A percentile compares a stretch with the other conserved stretches of the same genome.
phyloP scores from a whole-genome alignment of 1,139 yeast genomes.

The Pichia sp. region DNA sequence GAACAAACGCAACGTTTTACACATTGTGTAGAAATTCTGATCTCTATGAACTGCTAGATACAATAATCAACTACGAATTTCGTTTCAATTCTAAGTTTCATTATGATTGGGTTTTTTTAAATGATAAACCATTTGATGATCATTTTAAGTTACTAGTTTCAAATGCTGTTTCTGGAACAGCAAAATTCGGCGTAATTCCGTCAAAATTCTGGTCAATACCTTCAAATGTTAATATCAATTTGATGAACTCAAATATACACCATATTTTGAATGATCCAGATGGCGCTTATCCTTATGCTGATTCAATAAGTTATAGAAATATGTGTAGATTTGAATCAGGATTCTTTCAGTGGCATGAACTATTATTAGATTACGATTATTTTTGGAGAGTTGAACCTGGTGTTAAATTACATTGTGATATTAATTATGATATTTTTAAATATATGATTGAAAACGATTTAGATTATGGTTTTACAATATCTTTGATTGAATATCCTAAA shows the following conservation, averaged over 20 bases:
- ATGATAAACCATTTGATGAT: conserved; percentile 46
- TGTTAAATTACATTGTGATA: conserved; percentile 48
- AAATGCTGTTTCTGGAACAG: conserved; percentile 50
- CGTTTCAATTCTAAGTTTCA: conserved; percentile 48
- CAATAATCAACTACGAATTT: conserved; percentile 49
- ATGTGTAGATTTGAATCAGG: conserved; percentile 77
- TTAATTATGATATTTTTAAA: conserved; percentile 47
- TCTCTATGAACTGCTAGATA: conserved; percentile 40
- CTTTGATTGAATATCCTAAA: conserved; percentile 44
- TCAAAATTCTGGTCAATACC: conserved; percentile 68
- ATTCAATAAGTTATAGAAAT: conserved; percentile 57
- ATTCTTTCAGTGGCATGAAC: conserved; percentile 50
- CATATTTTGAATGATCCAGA: conserved; percentile 33
- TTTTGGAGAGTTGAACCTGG: conserved; percentile 63
- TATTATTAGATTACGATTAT: conserved; percentile 36
- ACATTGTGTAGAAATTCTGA: conserved; percentile 58
- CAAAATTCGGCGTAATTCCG: conserved; percentile 58
- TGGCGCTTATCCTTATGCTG: conserved; percentile 36
- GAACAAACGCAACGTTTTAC: conserved; percentile 43
- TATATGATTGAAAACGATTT: conserved; percentile 41
- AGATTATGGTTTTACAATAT: conserved; percentile 49
- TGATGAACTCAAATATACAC: conserved; percentile 45
- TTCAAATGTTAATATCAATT: conserved; percentile 46
- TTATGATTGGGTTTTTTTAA: conserved; percentile 60
- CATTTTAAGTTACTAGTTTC: conserved; percentile 40